Percentiles rank a stretch among this genome's conserved stretches.
These are phyloP conservation scores for Peribolospora baueri DNA, from an alignment of 768 basidiomycete genomes.

Conservation along the genomic window DNA sequence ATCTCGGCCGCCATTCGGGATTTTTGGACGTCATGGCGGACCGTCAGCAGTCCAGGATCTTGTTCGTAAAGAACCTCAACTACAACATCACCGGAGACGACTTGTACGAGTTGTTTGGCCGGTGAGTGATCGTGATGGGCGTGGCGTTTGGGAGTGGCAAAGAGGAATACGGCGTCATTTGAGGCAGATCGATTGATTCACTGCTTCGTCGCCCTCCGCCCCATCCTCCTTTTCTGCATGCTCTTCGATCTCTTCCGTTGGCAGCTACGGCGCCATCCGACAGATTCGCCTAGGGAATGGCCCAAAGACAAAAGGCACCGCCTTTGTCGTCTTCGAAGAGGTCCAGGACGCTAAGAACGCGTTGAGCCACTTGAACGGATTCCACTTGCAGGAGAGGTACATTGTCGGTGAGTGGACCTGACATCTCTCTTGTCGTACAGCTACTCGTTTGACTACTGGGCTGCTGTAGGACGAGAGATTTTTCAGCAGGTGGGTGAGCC, in stretches of 20 bases:
- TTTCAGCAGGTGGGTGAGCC: neutral
- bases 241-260: slow-evolving; percentile 22
- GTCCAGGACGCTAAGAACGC: slow-evolving; percentile 98
- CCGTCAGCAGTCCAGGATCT: too few species aligned
- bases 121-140: too few species aligned
- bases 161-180: too few species aligned
- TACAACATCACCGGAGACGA: slow-evolving; percentile 43
- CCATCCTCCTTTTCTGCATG: neutral
- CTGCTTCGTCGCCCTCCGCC: neutral
- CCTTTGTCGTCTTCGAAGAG: slow-evolving; percentile 88
- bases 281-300: slow-evolving; percentile 86
- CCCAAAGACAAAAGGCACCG: slow-evolving; percentile 78
- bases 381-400: slow-evolving; percentile 92
- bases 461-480: neutral
- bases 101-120: neutral
- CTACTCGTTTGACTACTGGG: neutral
- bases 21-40: too few species aligned
- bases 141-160: neutral
- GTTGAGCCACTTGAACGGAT: slow-evolving; percentile 85
- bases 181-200: too few species aligned
- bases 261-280: slow-evolving; percentile 85
- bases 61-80: slow-evolving; percentile 35
- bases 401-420: slow-evolving; percentile 37
- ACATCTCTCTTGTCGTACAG: neutral
- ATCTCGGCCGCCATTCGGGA: too few species aligned